phyloP scores from a whole-genome alignment of 148 eudicot genomes.

The Fagopyrum homotropicum region DNA sequence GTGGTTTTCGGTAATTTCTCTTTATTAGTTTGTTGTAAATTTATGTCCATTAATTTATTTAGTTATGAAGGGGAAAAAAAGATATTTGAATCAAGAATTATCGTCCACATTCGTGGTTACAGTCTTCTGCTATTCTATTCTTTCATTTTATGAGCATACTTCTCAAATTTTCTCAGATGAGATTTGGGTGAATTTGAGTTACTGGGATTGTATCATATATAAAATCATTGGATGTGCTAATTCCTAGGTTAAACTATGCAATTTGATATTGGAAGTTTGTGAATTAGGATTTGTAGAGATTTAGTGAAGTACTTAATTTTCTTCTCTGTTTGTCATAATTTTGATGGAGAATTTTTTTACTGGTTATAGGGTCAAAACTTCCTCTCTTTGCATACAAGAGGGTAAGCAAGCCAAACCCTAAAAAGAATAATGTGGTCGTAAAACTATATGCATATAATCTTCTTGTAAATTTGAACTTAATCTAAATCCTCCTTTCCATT shows the following conservation, averaged over 20 bases:
- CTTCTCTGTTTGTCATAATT: neutral
- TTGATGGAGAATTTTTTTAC: constrained; percentile 3
- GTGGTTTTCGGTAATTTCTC: no score
- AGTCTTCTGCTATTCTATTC: neutral
- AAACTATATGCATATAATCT: neutral
- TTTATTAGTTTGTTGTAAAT: no score
- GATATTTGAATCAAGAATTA: no score
- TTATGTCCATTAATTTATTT: no score
- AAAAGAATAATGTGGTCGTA: constrained; percentile 23
- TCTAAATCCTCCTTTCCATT: constrained; percentile 28
- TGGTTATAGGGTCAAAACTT: constrained; percentile 39
- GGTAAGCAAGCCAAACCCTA: constrained; percentile 17
- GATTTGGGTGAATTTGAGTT: neutral
- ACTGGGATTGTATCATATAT: neutral
- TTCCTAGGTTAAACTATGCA: no score
- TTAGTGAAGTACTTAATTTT: neutral
- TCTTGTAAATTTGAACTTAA: neutral
- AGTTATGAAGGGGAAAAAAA: no score
- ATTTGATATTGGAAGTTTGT: neutral
- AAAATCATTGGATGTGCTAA: no score
- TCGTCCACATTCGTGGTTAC: neutral
- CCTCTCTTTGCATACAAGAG: constrained; percentile 63
- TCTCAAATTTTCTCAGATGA: neutral
- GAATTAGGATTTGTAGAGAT: neutral
- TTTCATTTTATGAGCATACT: neutral